Percentiles rank a stretch among this genome's conserved stretches.
phyloP scores from a whole-genome alignment of 2,329 filamentous ascomycete genomes.

The Apiospora koreana region DNA sequence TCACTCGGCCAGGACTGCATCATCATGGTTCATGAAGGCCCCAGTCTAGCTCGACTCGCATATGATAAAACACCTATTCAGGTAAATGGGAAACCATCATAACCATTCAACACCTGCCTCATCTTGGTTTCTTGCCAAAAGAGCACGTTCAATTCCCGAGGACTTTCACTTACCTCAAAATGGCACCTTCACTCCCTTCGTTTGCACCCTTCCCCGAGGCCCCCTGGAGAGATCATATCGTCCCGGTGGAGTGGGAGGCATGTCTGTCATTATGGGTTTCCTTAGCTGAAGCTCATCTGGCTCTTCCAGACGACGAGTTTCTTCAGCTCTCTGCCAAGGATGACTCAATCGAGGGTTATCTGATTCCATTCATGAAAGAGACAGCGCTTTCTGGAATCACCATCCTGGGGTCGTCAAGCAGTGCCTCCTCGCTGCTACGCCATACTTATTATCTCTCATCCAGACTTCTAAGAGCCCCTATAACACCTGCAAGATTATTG shows the following conservation, averaged over 20 bases:
- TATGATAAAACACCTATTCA: not conserved
- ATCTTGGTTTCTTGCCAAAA: not conserved
- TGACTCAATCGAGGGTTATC: constrained; percentile 61
- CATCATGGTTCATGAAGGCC: constrained; percentile 3
- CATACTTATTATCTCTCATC: constrained; percentile 65
- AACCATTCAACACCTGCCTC: not conserved
- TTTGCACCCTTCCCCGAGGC: constrained; percentile 77
- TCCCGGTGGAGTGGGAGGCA: constrained; percentile 72
- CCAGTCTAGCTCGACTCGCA: not conserved
- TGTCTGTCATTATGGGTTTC: constrained; percentile 77
- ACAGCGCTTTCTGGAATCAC: constrained; percentile 39
- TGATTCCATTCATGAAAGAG: constrained; percentile 67
- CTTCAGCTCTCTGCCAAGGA: constrained; percentile 50
- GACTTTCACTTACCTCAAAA: constrained; percentile 19
- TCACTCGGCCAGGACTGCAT: constrained; percentile 5
- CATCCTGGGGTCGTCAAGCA: constrained; percentile 35
- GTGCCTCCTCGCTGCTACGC: constrained; percentile 55
- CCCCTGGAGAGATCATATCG: constrained; percentile 66
- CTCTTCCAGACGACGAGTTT: constrained; percentile 59
- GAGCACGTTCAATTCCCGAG: not conserved
- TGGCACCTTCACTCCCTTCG: constrained; percentile 59
- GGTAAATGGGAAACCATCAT: not conserved
- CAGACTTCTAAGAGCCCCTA: constrained; percentile 50
- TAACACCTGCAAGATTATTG: constrained; percentile 50
- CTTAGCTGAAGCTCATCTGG: constrained; percentile 66